Conservation (phyloP, 805 yeast genomes). For the Schizosaccharomyces osmophilus region DNA sequence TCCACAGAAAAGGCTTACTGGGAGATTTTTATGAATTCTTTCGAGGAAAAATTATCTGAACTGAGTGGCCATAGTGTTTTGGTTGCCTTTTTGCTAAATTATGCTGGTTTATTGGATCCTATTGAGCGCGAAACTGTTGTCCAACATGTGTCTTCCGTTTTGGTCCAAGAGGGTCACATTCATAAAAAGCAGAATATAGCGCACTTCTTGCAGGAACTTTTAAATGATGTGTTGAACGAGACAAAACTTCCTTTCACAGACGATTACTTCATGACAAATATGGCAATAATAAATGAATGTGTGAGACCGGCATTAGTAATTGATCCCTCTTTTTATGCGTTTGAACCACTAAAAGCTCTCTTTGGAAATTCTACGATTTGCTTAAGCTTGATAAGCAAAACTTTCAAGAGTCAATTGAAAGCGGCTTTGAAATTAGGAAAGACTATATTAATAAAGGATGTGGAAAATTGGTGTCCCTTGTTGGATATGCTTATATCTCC, state of each 20-base stretch:
- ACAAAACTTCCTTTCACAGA: background rate
- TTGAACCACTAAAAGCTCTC: background rate
- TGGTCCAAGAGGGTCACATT: slow-evolving; percentile 10
- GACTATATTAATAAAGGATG: slow-evolving; percentile 44
- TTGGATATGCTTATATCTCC: slow-evolving; percentile 34
- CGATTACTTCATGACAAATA: slow-evolving; percentile 37
- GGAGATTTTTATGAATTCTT: slow-evolving; percentile 11
- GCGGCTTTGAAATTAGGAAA: slow-evolving; percentile 72
- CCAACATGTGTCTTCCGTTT: slow-evolving; percentile 16
- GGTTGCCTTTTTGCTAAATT: slow-evolving; percentile 34
- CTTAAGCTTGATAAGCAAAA: slow-evolving; percentile 49
- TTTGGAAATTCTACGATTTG: slow-evolving; percentile 16
- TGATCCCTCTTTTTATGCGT: slow-evolving; percentile 36
- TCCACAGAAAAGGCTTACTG: slow-evolving; percentile 22
- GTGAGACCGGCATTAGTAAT: slow-evolving; percentile 31
- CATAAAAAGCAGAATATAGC: background rate
- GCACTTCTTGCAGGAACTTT: background rate
- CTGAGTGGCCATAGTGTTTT: slow-evolving; percentile 44
- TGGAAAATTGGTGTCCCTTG: slow-evolving; percentile 59
- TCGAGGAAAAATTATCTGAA: slow-evolving; percentile 20
- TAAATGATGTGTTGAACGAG: background rate
- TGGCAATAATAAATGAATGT: slow-evolving; percentile 23
- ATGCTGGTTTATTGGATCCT: slow-evolving; percentile 35
- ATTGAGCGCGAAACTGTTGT: slow-evolving; percentile 18
- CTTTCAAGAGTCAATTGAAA: slow-evolving; percentile 44